Evolutionary conservation across 306 rosid genomes (phyloP), one percentile per base, ranked within the genome.

Genomic region (Hippophae gyantsensis): DNA sequence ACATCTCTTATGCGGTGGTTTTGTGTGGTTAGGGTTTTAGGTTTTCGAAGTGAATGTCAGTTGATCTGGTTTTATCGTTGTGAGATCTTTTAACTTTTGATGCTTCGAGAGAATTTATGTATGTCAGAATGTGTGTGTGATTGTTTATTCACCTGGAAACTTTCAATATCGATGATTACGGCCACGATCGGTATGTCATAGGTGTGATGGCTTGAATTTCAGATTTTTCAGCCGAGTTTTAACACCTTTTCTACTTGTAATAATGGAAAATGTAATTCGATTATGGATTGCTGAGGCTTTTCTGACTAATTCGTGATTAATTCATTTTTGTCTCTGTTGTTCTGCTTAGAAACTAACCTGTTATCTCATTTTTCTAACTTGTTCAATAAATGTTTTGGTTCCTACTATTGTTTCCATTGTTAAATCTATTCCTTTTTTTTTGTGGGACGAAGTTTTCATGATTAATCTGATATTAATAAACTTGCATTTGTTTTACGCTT

Each of bases 11-110:
- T 52, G 56, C 6, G 7, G 3, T 46, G 23, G 25, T 6, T 59
- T 61, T 51, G 13, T 3, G 3, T 9, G 6, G 6, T 47, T 63
- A 54, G 58, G 63, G 58, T 53, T 47, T 63, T 59, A 46, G 43
- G 32, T 10, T 48, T 46, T 57, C 7, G 6, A 9, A 18, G 11
- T 46, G 63, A 7, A 8, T 18, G 42, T 58, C 38, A 43, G 12
- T 43, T 43, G 48, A 58, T 43, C 40, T 42, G 40, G 38, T 58
- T 58, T 13, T 13, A 5, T 58, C 10, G 62, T n/a, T n/a, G 14
- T 57, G 27, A 57, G 14, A 8, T 3, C 42, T 57, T 9, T 7
- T 8, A 8, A n/a, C 38, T 14, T 58, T 13, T 58, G 9, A 9
- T 53, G 9, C 8, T 53, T 25, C 2, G 7, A 8, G 2, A 1